Evolutionary conservation across 495 filamentous ascomycete species (phyloP).

Genomic region (Penicillium herquei): DNA sequence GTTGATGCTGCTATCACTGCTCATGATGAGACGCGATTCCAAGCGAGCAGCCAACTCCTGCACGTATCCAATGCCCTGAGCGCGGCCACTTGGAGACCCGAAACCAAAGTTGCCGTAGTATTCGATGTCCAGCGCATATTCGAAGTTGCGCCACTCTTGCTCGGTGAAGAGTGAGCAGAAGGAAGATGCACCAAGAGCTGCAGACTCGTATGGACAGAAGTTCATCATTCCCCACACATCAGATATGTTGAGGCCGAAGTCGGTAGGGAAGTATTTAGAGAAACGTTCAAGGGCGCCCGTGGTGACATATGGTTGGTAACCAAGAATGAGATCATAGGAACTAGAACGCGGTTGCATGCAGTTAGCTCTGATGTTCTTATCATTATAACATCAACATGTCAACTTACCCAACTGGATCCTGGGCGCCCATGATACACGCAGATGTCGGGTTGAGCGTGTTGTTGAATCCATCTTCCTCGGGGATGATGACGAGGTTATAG

Average conservation of each 20-base stretch:
- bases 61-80: slow-evolving; percentile 63
- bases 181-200: slow-evolving; percentile 26
- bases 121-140: slow-evolving; percentile 55
- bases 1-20: slow-evolving; percentile 59
- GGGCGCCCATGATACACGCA: slow-evolving; percentile 19
- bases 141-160: slow-evolving; percentile 56
- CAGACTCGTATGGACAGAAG: slow-evolving; percentile 37
- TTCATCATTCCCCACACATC: slow-evolving; percentile 56
- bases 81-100: slow-evolving; percentile 58
- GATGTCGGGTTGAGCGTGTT: slow-evolving; percentile 49
- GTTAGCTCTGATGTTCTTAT: too few species aligned
- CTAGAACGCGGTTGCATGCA: background rate
- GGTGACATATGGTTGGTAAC: slow-evolving; percentile 18
- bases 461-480: slow-evolving; percentile 46
- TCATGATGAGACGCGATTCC: slow-evolving; percentile 48
- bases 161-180: slow-evolving; percentile 58
- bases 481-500: slow-evolving; percentile 47
- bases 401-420: slow-evolving; percentile 3
- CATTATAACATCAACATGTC: too few species aligned
- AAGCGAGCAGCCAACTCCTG: slow-evolving; percentile 62
- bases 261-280: slow-evolving; percentile 19
- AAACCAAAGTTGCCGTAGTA: slow-evolving; percentile 59
- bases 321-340: background rate
- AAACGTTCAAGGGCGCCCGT: slow-evolving; percentile 21
- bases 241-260: slow-evolving; percentile 47